Percentiles rank a stretch among this genome's conserved stretches.
Evolutionary conservation across 2,329 filamentous ascomycete species (phyloP).

Genomic region (Talaromyces sp.): DNA sequence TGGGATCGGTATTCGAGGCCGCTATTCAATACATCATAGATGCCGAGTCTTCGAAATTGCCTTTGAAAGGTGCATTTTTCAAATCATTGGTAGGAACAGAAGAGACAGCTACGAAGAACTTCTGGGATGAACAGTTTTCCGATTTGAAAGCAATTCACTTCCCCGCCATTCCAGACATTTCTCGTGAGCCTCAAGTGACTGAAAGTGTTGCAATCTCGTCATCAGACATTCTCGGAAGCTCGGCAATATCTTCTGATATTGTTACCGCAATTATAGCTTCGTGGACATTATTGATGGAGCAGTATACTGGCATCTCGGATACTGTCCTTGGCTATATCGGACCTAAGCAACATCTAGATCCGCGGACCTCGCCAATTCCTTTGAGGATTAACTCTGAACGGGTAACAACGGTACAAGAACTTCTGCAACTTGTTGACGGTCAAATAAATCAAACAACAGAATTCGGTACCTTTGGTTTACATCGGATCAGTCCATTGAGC

Average conservation of each 20-base stretch:
- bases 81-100: not conserved
- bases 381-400: not conserved
- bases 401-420: conserved; percentile 24
- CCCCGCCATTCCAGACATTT: not conserved
- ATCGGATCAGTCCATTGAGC: conserved; percentile 44
- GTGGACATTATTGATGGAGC: conserved; percentile 3
- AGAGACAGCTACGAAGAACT: not conserved
- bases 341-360: not conserved
- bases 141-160: not conserved
- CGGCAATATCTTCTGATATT: not conserved
- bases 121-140: not conserved
- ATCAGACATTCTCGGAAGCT: not conserved
- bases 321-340: conserved; percentile 4
- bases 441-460: not conserved
- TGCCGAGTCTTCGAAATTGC: not conserved
- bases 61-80: not conserved
- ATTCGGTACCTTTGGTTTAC: not conserved
- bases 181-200: not conserved
- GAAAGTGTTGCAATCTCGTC: not conserved
- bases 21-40: not conserved
- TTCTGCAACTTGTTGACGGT: not conserved
- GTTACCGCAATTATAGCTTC: conserved; percentile 1
- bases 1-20: not conserved
- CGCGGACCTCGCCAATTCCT: not conserved
- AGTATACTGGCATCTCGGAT: conserved; percentile 2